These are phyloP conservation scores for Penstemon newberryi DNA, from an alignment of 257 asterid species.

Conservation along the genomic window DNA sequence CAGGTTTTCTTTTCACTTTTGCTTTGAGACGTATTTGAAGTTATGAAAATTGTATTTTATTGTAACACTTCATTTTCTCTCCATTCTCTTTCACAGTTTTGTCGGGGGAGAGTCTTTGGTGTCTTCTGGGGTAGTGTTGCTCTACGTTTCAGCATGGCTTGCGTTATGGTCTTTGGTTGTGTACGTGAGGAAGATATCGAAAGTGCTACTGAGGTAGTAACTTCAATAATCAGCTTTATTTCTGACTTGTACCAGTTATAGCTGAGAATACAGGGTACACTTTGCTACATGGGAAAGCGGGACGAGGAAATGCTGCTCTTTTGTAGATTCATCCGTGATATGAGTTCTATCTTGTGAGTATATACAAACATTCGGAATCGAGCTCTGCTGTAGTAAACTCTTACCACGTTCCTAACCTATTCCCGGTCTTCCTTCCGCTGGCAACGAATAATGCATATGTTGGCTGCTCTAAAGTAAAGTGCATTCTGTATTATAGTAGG, in stretches of 20 bases:
- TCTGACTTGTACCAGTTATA: slow-evolving; percentile 17
- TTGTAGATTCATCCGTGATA: slow-evolving; percentile 28
- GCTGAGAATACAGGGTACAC: slow-evolving; percentile 22
- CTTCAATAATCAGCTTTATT: slow-evolving; percentile 11
- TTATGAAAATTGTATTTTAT: neutral
- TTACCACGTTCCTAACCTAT: slow-evolving; percentile 1
- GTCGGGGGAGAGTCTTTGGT: slow-evolving; percentile 50
- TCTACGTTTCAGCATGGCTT: slow-evolving; percentile 81
- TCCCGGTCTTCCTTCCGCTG: slow-evolving; percentile 6
- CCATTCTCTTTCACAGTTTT: slow-evolving; percentile 47
- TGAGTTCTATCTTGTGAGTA: slow-evolving; percentile 16
- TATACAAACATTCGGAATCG: slow-evolving; percentile 12
- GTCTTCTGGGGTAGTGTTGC: slow-evolving; percentile 66
- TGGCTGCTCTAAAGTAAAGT: neutral
- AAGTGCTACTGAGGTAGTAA: slow-evolving; percentile 57
- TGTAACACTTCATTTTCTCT: slow-evolving; percentile 21
- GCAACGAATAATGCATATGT: neutral
- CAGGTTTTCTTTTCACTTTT: slow-evolving; percentile 52
- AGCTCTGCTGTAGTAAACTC: slow-evolving; percentile 14
- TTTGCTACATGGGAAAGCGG: slow-evolving; percentile 26
- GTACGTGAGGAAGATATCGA: slow-evolving; percentile 71
- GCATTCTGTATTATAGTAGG: slow-evolving; percentile 10
- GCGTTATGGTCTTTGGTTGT: slow-evolving; percentile 75
- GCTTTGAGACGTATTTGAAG: slow-evolving; percentile 3
- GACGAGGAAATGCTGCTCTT: slow-evolving; percentile 24